Base-by-base conservation (phyloP, 1,284 basidiomycete genomes). In the Earliella scabrosa region DNA sequence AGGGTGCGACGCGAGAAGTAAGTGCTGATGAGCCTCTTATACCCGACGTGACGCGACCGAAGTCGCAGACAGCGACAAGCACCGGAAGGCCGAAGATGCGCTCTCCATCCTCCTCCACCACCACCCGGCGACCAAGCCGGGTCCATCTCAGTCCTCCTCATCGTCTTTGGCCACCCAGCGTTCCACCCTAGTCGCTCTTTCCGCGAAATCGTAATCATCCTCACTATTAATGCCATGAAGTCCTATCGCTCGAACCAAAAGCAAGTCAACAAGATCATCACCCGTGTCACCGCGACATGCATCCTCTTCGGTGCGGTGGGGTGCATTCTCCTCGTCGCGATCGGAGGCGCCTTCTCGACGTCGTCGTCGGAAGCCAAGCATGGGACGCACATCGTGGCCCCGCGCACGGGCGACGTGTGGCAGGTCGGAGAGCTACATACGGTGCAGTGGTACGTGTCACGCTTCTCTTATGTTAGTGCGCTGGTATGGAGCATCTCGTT, bases 361-460 rank as follows among this genome's bases (percentile, higher is more conserved):
- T n/a, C n/a, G n/a, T n/a, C n/a, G n/a, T n/a, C n/a, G n/a, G n/a
- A n/a, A n/a, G 45, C 52, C 43, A 40, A 59, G 34, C 60, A 54
- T 16, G 56, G 51, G n/a, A 45, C 54, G 14, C 52, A 52, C 1
- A 47, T 62, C 35, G 50, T 62, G 24, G 53, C 43, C 5, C 60
- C 60, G 27, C 53, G 46, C 8, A 45, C 56, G 20, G 60, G 57
- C 1, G 57, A 59, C 14, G 55, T 52, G 2, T 62, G 60, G 60
- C 52, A 57, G 18, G 54, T 59, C 16, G 60, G 60, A 7, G 60
- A 59, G 52, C 16, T 59, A 43, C 60, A 57, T 41, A 62, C 57
- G 18, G 57, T 59, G n/a, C 50, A 62, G 31, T 62, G 60, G 57
- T 59, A 35, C 51, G 57, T 51, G 10, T 4, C 6, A 11, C 21